A percentile compares a stretch with the other conserved stretches of the same genome.
These are phyloP conservation scores for Blumeria hordei DNA, from an alignment of 2,329 filamentous ascomycete genomes.

Conservation along the genomic window DNA sequence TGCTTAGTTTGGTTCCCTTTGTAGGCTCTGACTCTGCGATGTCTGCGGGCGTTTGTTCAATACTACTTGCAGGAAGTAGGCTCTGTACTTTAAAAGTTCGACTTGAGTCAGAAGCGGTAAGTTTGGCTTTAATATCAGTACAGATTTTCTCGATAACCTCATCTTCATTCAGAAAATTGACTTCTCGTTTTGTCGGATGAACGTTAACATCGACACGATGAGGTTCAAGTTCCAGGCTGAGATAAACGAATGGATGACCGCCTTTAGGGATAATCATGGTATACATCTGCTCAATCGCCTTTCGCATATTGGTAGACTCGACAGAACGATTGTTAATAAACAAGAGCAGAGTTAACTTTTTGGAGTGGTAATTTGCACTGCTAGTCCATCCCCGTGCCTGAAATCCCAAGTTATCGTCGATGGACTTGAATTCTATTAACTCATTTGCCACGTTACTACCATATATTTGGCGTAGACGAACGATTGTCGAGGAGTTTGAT, in stretches of 20 bases:
- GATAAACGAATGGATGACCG: slow-evolving; percentile 79
- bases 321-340: slow-evolving; percentile 96
- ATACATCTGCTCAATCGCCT: slow-evolving; percentile 78
- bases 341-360: slow-evolving; percentile 63
- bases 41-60: slow-evolving; percentile 13
- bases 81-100: slow-evolving; percentile 88
- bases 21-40: slow-evolving; percentile 3
- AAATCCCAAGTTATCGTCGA: slow-evolving; percentile 64
- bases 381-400: slow-evolving; percentile 59
- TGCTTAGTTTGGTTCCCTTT: slow-evolving; percentile 4
- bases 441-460: slow-evolving; percentile 70
- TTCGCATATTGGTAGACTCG: slow-evolving; percentile 70
- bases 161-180: slow-evolving; percentile 93
- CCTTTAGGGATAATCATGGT: slow-evolving; percentile 72
- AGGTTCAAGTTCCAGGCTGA: slow-evolving; percentile 82
- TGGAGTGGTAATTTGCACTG: slow-evolving; percentile 86
- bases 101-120: slow-evolving; percentile 77
- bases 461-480: slow-evolving; percentile 79
- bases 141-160: slow-evolving; percentile 81
- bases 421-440: slow-evolving; percentile 48
- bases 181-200: slow-evolving; percentile 88
- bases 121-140: slow-evolving; percentile 47
- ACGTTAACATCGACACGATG: slow-evolving; percentile 89
- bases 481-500: slow-evolving; percentile 43
- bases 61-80: slow-evolving; percentile 44